These are phyloP conservation scores for Tilletia walkeri DNA, from an alignment of 1,284 basidiomycete genomes.

Conservation along the genomic window DNA sequence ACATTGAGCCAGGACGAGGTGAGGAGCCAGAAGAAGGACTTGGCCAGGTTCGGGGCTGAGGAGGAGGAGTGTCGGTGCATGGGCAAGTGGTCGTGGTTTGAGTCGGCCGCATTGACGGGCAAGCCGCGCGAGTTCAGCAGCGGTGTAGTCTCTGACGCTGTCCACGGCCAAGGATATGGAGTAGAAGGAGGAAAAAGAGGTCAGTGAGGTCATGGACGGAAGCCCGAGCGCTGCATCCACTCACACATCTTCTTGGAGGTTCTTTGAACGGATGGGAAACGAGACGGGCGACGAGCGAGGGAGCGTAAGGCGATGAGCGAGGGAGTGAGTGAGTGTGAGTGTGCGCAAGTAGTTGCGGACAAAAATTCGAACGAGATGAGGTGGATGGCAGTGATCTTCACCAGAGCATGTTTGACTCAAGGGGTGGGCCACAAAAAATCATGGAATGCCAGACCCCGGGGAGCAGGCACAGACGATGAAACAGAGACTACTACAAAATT, in stretches of 20 bases:
- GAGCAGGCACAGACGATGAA: too few relatives aligned
- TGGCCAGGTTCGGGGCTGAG: conserved; percentile 29
- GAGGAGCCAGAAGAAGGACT: conserved; percentile 47
- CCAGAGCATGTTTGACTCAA: too few relatives aligned
- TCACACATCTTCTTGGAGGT: not conserved
- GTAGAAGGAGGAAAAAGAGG: not conserved
- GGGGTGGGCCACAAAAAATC: too few relatives aligned
- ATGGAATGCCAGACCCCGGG: too few relatives aligned
- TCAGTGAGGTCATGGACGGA: too few relatives aligned
- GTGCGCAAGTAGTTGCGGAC: not conserved
- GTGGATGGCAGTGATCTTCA: too few relatives aligned
- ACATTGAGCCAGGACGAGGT: conserved; percentile 47
- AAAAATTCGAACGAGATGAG: too few relatives aligned
- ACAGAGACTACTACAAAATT: too few relatives aligned
- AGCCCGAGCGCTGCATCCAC: not conserved
- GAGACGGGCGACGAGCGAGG: too few relatives aligned
- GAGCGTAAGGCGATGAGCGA: not conserved
- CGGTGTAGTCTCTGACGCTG: conserved; percentile 12
- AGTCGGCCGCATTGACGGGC: conserved; percentile 15
- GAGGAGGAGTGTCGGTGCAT: not conserved
- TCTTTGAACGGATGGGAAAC: too few relatives aligned
- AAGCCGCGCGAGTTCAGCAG: conserved; percentile 13
- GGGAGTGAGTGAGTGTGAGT: not conserved
- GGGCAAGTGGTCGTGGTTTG: conserved; percentile 15
- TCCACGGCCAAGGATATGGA: not conserved